Evolutionary conservation across 257 asterid species (phyloP).

Genomic region (Ilex asprella): DNA sequence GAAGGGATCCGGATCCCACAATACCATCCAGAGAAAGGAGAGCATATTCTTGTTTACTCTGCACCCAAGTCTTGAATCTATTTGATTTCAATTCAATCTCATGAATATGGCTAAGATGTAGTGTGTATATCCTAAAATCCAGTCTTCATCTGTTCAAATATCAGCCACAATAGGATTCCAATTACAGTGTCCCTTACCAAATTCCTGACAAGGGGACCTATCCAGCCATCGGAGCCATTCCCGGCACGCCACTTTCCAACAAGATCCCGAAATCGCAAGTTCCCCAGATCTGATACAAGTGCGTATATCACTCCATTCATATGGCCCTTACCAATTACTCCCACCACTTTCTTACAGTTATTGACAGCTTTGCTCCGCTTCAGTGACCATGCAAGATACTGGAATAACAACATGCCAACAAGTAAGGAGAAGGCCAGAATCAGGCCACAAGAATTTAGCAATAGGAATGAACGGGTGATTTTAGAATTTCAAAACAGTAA

Average conservation of each 20-base stretch:
- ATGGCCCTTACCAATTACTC: conserved; percentile 86
- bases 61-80: no score
- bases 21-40: no score
- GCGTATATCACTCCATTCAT: conserved; percentile 87
- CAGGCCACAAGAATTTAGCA: background rate
- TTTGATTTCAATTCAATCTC: no score
- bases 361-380: conserved; percentile 97
- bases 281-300: conserved; percentile 67
- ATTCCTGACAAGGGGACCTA: conserved; percentile 34
- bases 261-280: conserved; percentile 71
- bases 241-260: conserved; percentile 47
- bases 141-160: conserved; percentile 49
- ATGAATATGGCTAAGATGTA: no score
- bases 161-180: conserved; percentile 56
- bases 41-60: no score
- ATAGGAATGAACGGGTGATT: background rate
- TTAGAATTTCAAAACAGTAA: no score
- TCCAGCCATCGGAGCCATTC: conserved; percentile 33
- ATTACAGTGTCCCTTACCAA: conserved; percentile 67
- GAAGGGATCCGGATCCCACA: no score
- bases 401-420: background rate
- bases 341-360: conserved; percentile 64
- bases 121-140: conserved; percentile 10
- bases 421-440: no score
- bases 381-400: conserved; percentile 91